These are phyloP conservation scores for Aspergillus glaucus DNA, from an alignment of 2,329 filamentous ascomycete genomes.

Conservation along the genomic window DNA sequence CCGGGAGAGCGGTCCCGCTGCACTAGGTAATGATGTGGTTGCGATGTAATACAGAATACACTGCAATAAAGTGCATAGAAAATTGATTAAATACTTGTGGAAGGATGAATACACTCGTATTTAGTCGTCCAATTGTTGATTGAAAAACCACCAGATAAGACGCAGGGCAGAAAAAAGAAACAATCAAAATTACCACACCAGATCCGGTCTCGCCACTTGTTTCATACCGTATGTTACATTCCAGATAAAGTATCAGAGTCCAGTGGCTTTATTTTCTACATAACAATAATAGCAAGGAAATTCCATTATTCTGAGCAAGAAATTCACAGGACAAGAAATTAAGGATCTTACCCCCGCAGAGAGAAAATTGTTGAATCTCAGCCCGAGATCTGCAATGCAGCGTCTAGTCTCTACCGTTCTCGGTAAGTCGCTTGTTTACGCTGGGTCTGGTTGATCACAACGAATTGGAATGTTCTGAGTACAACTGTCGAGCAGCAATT, in stretches of 20 bases:
- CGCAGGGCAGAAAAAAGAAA: constrained; percentile 1
- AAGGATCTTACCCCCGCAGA: too few species aligned
- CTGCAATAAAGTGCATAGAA: neutral
- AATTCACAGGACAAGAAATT: too few species aligned
- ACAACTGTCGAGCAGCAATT: too few species aligned
- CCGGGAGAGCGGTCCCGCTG: constrained; percentile 17
- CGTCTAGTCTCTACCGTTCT: neutral
- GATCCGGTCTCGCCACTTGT: neutral
- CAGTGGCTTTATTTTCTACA: too few species aligned
- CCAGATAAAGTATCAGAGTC: too few species aligned
- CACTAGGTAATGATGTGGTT: constrained; percentile 9
- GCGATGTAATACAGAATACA: neutral
- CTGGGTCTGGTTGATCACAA: too few species aligned
- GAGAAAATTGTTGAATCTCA: neutral
- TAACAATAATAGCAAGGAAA: too few species aligned
- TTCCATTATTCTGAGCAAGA: too few species aligned
- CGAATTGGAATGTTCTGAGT: too few species aligned
- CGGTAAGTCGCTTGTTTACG: too few species aligned
- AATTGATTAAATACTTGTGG: neutral
- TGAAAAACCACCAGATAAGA: constrained; percentile 11
- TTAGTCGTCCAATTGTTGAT: neutral
- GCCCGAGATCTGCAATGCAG: neutral
- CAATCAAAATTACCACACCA: neutral
- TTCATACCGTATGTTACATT: neutral
- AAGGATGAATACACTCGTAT: neutral